These are phyloP conservation scores for Trametes sp. DNA, from an alignment of 1,284 basidiomycete genomes.

Conservation along the genomic window DNA sequence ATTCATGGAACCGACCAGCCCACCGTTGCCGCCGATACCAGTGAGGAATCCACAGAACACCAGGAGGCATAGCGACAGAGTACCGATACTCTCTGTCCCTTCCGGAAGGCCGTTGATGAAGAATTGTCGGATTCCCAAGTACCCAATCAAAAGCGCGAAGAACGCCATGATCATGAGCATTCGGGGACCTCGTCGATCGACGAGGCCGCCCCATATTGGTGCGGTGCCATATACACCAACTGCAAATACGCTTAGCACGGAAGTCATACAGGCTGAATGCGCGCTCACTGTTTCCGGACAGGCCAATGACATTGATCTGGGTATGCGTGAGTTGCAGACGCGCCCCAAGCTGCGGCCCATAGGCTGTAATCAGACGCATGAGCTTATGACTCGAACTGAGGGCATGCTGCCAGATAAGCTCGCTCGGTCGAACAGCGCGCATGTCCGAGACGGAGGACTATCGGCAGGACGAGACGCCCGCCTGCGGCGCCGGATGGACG, in stretches of 20 bases:
- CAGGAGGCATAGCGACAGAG: constrained; percentile 48
- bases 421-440: background rate
- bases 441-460: background rate
- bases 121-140: constrained; percentile 69
- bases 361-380: constrained; percentile 57
- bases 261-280: constrained; percentile 5
- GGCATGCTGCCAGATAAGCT: too few relatives aligned
- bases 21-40: constrained; percentile 69
- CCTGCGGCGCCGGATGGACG: background rate
- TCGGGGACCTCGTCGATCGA: constrained; percentile 69
- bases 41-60: constrained; percentile 62
- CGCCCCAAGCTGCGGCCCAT: constrained; percentile 80
- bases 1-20: constrained; percentile 63
- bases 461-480: background rate
- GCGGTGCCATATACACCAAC: constrained; percentile 67
- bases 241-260: constrained; percentile 36
- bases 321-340: constrained; percentile 78
- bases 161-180: constrained; percentile 57
- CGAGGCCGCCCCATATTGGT: constrained; percentile 75
- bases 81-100: constrained; percentile 31
- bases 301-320: constrained; percentile 75
- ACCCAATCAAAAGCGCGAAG: constrained; percentile 64
- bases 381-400: too few relatives aligned
- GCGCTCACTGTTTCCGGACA: constrained; percentile 68
- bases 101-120: constrained; percentile 58